Conservation (phyloP, 225 moss, liverwort and hornwort genomes). For the Takakia lepidozioides region DNA sequence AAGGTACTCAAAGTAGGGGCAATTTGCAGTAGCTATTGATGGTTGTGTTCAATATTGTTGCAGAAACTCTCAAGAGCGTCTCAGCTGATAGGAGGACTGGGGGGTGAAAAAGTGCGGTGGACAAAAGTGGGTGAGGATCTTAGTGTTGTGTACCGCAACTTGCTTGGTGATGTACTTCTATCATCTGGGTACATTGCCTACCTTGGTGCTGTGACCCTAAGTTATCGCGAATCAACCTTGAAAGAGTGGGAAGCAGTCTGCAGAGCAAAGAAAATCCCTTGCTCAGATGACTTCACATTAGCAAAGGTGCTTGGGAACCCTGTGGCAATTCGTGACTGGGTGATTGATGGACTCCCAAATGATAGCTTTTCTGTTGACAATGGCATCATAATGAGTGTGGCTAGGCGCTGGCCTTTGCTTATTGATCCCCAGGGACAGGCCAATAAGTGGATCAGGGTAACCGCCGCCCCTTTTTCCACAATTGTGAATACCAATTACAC, state of each 20-base stretch:
- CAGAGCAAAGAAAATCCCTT: conserved; percentile 53
- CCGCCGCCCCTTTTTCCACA: neutral
- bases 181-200: conserved; percentile 77
- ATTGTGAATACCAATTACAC: neutral
- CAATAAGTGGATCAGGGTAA: conserved; percentile 78
- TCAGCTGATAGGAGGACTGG: conserved; percentile 66
- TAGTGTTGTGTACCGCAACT: conserved; percentile 25
- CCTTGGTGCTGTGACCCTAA: conserved; percentile 65
- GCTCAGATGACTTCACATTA: conserved; percentile 50
- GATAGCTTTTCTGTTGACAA: conserved; percentile 78
- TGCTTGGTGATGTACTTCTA: conserved; percentile 61
- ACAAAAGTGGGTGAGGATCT: conserved; percentile 50
- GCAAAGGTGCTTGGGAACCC: conserved; percentile 53
- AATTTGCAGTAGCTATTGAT: too few species aligned
- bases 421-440: conserved; percentile 85
- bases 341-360: conserved; percentile 73
- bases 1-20: too few species aligned
- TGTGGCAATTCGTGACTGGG: conserved; percentile 62
- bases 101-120: conserved; percentile 74
- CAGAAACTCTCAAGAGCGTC: conserved; percentile 72
- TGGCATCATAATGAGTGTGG: conserved; percentile 67
- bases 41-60: too few species aligned
- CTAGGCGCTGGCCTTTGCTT: conserved; percentile 64
- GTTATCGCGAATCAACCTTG: conserved; percentile 45
- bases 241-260: conserved; percentile 44